These are phyloP conservation scores for Luffa acutangula DNA, from an alignment of 306 rosid species.

Conservation along the genomic window DNA sequence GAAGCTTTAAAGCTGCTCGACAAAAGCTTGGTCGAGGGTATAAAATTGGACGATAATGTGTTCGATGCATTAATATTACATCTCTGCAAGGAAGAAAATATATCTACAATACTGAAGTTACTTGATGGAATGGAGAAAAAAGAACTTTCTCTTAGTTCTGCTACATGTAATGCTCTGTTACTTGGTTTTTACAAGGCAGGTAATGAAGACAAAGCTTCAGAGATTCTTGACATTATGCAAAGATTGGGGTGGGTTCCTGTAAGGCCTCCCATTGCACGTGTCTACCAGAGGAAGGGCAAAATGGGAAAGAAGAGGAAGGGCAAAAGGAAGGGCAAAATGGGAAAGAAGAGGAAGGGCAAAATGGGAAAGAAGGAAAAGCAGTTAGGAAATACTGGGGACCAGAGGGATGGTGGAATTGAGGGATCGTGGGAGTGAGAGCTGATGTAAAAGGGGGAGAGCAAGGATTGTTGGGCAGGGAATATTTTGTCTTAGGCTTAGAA, in stretches of 20 bases:
- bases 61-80: conserved; percentile 15
- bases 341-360: too few relatives aligned
- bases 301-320: too few relatives aligned
- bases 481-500: too few relatives aligned
- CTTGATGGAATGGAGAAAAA: conserved; percentile 22
- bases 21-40: conserved; percentile 19
- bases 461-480: too few relatives aligned
- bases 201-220: conserved; percentile 18
- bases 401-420: too few relatives aligned
- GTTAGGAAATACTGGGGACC: too few relatives aligned
- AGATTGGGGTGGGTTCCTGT: conserved; percentile 28
- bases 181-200: conserved; percentile 19
- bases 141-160: conserved; percentile 13
- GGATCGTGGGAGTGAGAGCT: too few relatives aligned
- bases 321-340: too few relatives aligned
- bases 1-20: conserved; percentile 24
- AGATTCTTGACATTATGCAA: conserved; percentile 24
- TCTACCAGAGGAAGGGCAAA: too few relatives aligned
- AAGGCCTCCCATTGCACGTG: too few relatives aligned
- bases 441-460: too few relatives aligned
- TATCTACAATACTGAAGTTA: conserved; percentile 10
- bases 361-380: too few relatives aligned
- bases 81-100: conserved; percentile 15
- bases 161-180: conserved; percentile 20
- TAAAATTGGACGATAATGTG: conserved; percentile 4